Base-by-base conservation (phyloP, 2,329 filamentous ascomycete genomes). In the Zalaria sp. region DNA sequence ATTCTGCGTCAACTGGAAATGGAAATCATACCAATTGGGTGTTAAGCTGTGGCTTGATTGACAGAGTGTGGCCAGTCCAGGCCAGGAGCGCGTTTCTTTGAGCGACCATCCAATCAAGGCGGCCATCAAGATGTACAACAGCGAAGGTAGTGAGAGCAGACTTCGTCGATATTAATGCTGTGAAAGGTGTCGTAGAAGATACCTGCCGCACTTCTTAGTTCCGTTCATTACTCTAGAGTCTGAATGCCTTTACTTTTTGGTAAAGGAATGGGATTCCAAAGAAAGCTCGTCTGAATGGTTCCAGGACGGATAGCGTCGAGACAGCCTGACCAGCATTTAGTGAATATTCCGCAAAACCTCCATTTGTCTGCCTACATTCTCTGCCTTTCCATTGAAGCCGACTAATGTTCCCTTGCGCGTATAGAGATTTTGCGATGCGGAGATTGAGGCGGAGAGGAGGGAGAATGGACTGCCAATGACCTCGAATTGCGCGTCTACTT, bases 191-290 rank as follows among this genome's bases (percentile, higher is more conserved):
- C 1, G 88, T 87, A 1, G 89, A 89, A 29, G 86, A 81, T 50
- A 96, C 77, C 64, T 18, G 18, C 18, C 18, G 18, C 18, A 18
- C 18, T 18, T 18, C 18, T 18, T 18, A 18, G 18, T 18, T 18
- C 18, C 18, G 18, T 18, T 18, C 18, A 18, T 18, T 18, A 18
- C 18, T 18, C 18, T 18, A 18, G 18, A 18, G 18, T 18, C 18
- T 18, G 18, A 18, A 18, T 18, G 18, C 9, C 9, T 27, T 25
- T 27, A 69, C 66, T 57, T 72, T 73, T 65, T 96, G 89, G 65
- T 96, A 96, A 46, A 98, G 73, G 63, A 98, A 98, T 1, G 91
- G 91, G 39, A 96, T 82, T 50, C 88, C 86, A 27, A 93, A 74
- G 38, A 79, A 63, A 25, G 82, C 81, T 60, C 91, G 79, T 45